A percentile compares a stretch with the other conserved stretches of the same genome.
phyloP scores from a whole-genome alignment of 73 alveolate genomes.

The Urostyla sp. region DNA sequence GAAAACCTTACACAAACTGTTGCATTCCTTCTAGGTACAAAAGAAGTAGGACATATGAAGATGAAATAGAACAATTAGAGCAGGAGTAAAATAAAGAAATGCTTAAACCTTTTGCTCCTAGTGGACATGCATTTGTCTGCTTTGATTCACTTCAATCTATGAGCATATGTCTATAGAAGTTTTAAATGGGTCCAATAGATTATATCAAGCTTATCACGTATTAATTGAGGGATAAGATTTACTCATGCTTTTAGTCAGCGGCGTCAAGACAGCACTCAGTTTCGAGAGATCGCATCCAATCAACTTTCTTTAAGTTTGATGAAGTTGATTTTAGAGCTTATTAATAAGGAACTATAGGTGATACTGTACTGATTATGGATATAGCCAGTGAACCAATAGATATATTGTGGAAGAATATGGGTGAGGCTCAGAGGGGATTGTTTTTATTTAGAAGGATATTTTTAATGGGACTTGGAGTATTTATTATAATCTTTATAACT shows the following conservation, averaged over 20 bases:
- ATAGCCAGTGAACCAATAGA: conserved; percentile 88
- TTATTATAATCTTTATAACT: conserved; percentile 83
- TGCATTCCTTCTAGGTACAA: conserved; percentile 73
- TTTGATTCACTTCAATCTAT: conserved; percentile 86
- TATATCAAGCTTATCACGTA: conserved; percentile 7
- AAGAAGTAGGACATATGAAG: conserved; percentile 67
- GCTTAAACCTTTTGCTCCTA: conserved; percentile 76
- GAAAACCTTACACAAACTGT: conserved; percentile 57
- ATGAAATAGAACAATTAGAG: conserved; percentile 77
- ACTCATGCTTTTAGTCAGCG: neutral
- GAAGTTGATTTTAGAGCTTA: conserved; percentile 66
- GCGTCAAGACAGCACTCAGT: neutral
- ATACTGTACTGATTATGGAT: conserved; percentile 62
- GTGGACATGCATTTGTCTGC: conserved; percentile 93
- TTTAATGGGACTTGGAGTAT: conserved; percentile 63
- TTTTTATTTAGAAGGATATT: conserved; percentile 87
- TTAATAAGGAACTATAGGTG: conserved; percentile 70
- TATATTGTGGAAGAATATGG: conserved; percentile 87
- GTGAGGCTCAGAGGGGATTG: conserved; percentile 84
- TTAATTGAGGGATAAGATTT: conserved; percentile 26
- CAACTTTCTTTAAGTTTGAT: conserved; percentile 77
- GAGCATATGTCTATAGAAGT: conserved; percentile 67
- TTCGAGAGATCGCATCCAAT: conserved; percentile 39
- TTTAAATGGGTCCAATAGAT: conserved; percentile 50
- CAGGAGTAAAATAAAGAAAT: conserved; percentile 73